These are phyloP conservation scores for Acer campestre DNA, from an alignment of 345 rosid genomes.

Conservation along the genomic window DNA sequence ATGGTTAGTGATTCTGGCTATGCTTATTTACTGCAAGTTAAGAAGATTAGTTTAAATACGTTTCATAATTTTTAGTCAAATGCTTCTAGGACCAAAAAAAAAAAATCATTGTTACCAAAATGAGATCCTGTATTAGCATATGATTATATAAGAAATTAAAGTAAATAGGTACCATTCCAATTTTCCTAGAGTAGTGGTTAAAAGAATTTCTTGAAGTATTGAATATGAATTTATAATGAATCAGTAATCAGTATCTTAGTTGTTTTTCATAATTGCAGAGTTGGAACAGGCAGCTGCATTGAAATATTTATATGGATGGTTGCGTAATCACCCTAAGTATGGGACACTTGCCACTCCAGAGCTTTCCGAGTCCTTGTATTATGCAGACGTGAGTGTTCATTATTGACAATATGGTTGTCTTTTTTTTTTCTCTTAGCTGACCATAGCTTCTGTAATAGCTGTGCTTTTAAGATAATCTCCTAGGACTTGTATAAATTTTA, in stretches of 20 bases:
- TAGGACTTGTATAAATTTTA: not conserved
- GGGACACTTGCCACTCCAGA: constrained; percentile 70
- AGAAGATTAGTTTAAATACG: not conserved
- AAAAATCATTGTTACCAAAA: not conserved
- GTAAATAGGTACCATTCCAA: not conserved
- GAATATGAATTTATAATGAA: not conserved
- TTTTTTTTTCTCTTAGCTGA: not conserved
- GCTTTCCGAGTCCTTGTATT: constrained; percentile 66
- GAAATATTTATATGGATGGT: constrained; percentile 92
- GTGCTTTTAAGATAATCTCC: not conserved
- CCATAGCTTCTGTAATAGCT: not conserved
- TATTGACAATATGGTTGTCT: not conserved
- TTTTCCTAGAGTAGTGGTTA: not conserved
- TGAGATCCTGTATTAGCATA: not conserved
- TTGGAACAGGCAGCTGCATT: constrained; percentile 95
- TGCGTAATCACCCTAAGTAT: constrained; percentile 84
- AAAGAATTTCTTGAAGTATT: constrained; percentile 1
- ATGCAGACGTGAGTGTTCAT: constrained; percentile 75
- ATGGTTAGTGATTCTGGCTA: constrained; percentile 60
- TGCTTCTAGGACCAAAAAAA: not conserved
- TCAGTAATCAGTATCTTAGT: constrained; percentile 14
- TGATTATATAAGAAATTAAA: not conserved
- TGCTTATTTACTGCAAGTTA: not conserved
- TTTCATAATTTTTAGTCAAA: not conserved
- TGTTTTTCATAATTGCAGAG: constrained; percentile 52